These are phyloP conservation scores for Gossypium gossypioides DNA, from an alignment of 441 rosid genomes.

Conservation along the genomic window DNA sequence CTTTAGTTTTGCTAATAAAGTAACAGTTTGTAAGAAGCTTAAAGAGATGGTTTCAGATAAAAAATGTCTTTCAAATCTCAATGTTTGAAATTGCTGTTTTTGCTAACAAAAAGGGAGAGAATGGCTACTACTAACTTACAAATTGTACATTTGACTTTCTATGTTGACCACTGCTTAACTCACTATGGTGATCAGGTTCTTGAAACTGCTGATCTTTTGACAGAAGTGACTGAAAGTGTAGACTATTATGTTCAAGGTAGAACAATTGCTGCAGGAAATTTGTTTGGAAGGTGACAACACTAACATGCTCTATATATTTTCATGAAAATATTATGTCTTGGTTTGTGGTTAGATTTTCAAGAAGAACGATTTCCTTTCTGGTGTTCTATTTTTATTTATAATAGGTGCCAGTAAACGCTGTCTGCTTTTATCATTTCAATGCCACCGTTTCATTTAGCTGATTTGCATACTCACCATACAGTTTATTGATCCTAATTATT, in stretches of 20 bases:
- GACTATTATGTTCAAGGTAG: conserved; percentile 97
- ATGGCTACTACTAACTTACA: not conserved
- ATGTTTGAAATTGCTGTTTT: not conserved
- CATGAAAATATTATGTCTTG: not conserved
- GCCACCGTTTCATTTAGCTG: not conserved
- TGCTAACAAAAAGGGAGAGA: not conserved
- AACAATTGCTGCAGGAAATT: conserved; percentile 92
- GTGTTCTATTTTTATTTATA: conserved; percentile 2
- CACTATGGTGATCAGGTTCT: conserved; percentile 55
- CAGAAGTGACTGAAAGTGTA: conserved; percentile 98
- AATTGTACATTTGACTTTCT: conserved; percentile 3
- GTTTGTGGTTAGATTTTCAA: not conserved
- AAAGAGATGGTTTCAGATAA: not conserved
- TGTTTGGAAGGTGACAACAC: conserved; percentile 75
- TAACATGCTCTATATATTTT: not conserved
- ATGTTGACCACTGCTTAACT: conserved; percentile 1
- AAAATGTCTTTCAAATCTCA: not conserved
- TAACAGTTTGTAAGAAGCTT: not conserved
- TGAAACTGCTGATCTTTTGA: conserved; percentile 93
- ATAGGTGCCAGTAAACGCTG: not conserved
- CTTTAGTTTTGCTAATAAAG: not conserved
- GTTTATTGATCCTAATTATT: not conserved
- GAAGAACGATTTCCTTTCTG: not conserved
- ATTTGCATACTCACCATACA: not conserved
- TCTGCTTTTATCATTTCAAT: not conserved